Evolutionary conservation across 139 green algal genomes (phyloP).

Genomic region (Chlorella sp.): DNA sequence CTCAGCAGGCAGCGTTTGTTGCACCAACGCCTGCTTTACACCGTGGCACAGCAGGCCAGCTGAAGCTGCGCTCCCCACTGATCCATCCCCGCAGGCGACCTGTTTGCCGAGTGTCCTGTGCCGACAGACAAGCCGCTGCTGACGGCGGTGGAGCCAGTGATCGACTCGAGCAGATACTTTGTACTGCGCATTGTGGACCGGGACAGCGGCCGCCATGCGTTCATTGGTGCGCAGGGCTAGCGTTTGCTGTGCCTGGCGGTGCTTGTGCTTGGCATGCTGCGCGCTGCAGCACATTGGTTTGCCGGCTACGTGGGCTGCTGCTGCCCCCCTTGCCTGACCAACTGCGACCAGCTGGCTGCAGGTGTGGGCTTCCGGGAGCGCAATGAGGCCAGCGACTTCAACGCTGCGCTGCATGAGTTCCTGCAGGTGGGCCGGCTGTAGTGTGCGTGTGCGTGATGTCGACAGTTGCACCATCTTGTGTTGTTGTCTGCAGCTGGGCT

Average conservation of each 20-base stretch:
- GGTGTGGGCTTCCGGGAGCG: constrained; percentile 62
- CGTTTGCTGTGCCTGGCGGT: no score
- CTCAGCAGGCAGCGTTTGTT: no score
- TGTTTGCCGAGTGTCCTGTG: constrained; percentile 84
- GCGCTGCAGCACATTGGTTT: background rate
- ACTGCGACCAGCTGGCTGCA: no score
- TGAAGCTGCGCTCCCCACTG: no score
- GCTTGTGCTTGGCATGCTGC: no score
- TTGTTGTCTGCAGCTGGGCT: no score
- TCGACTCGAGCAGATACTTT: constrained; percentile 80
- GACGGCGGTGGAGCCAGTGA: constrained; percentile 75
- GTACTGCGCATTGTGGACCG: constrained; percentile 71
- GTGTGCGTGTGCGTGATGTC: background rate
- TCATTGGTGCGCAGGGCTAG: constrained; percentile 59
- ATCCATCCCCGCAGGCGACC: constrained; percentile 50
- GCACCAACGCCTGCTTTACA: no score
- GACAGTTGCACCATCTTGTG: no score
- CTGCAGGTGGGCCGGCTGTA: constrained; percentile 17
- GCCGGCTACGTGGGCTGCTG: no score
- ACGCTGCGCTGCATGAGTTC: constrained; percentile 77
- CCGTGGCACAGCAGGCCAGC: no score
- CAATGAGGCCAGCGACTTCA: constrained; percentile 71
- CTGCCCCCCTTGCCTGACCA: no score
- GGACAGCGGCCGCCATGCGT: constrained; percentile 68
- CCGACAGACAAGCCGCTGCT: constrained; percentile 56